Base-by-base conservation (phyloP, 1,284 basidiomycete genomes). In the Ganoderma sp. region DNA sequence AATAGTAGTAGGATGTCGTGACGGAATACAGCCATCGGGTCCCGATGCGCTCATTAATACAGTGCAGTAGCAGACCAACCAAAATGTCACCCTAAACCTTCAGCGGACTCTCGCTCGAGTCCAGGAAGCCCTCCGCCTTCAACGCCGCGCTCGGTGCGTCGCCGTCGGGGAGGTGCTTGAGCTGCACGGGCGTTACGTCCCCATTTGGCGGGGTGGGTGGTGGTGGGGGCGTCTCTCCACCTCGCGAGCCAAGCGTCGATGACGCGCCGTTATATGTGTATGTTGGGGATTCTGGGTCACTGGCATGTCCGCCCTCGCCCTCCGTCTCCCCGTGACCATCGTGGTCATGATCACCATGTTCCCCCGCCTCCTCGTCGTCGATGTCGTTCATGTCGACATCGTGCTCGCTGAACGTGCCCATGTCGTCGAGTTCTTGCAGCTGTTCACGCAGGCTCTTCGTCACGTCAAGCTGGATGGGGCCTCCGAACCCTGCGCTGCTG, bases 41-140 rank as follows among this genome's bases (percentile, higher is more conserved):
- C 32, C 59, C 58, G 50, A 63, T 63, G 63, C 9, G 63, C 17
- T 56, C 41, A 72, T 68, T 66, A 74, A 73, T 69, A 75, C 67
- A 70, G 66, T 67, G 69, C 71, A 65, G 64, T 72, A 65, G 65
- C 71, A 73, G 43, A 69, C 60, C 69, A 73, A 61, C 63, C 68
- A 48, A 43, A 22, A 63, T 58, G 28, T 56, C 61, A 50, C 28
- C 58, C 70, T 78, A 85, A 71, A 78, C 78, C 78, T 88, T 90
- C 75, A 90, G 76, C 56, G 90, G 90, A 76, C 87, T 85, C 79
- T 93, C 91, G 77, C 88, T 91, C 67, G 82, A 81, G 78, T 93
- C 90, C 81, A 90, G 82, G 65, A 93, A 81, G n/a, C 90, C 91
- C 77, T 94, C 93, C 32, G 82, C 87, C 76, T 87, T 85, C 32